phyloP scores from a whole-genome alignment of 1,284 basidiomycete species.

The Blastosporella zonata region DNA sequence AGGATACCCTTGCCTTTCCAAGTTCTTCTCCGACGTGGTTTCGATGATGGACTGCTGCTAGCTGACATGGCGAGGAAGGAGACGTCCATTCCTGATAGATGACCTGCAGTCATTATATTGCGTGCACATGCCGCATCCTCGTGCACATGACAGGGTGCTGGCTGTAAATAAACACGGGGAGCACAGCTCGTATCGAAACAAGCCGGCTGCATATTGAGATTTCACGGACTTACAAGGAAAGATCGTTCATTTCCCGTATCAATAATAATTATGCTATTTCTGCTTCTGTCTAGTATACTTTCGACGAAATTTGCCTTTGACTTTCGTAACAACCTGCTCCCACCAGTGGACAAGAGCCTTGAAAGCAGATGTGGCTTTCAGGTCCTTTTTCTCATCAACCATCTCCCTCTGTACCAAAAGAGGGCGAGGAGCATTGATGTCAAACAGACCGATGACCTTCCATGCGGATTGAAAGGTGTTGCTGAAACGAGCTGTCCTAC shows the following conservation, averaged over 20 bases:
- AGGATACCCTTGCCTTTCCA: conserved; percentile 8
- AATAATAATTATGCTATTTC: neutral
- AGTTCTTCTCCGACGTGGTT: conserved; percentile 4
- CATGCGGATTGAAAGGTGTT: conserved; percentile 20
- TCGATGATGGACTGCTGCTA: neutral
- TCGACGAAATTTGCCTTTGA: conserved; percentile 3
- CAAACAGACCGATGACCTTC: conserved; percentile 17
- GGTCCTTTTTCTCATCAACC: conserved; percentile 18
- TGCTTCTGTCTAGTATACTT: neutral
- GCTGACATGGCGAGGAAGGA: neutral
- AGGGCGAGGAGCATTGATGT: conserved; percentile 14
- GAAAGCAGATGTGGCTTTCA: conserved; percentile 18
- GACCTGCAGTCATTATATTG: neutral
- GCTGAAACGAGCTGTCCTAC: conserved; percentile 16
- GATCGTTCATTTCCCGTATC: neutral
- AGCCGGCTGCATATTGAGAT: neutral
- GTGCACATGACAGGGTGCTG: neutral
- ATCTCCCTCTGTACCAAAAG: conserved; percentile 23
- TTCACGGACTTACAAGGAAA: too few relatives aligned
- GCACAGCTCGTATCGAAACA: neutral
- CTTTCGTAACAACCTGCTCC: conserved; percentile 4
- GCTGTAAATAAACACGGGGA: neutral
- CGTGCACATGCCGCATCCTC: neutral
- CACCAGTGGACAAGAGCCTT: conserved; percentile 14
- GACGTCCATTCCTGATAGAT: neutral